Conservation (phyloP, 1,139 yeast species). For the Candida neerlandica region DNA sequence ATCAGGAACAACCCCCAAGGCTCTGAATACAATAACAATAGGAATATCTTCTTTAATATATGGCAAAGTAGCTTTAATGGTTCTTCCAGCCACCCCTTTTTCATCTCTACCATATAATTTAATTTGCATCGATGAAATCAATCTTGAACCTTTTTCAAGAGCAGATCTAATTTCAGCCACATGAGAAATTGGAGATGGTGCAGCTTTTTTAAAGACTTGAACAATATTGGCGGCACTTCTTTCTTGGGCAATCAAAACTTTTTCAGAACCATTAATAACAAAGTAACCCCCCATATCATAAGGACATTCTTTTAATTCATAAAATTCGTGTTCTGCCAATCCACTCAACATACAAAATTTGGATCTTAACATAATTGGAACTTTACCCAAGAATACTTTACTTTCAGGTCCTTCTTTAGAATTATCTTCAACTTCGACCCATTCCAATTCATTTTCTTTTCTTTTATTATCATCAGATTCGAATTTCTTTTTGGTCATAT, state of each 20-base stretch:
- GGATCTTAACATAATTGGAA: slow-evolving; percentile 96
- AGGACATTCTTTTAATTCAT: slow-evolving; percentile 96
- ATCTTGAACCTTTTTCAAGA: slow-evolving; percentile 92
- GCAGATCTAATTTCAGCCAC: slow-evolving; percentile 97
- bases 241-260: slow-evolving; percentile 97
- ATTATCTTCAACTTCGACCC: slow-evolving; percentile 66
- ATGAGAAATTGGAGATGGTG: slow-evolving; percentile 95
- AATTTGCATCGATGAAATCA: slow-evolving; percentile 92
- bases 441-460: slow-evolving; percentile 66
- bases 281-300: slow-evolving; percentile 99
- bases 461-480: slow-evolving; percentile 72
- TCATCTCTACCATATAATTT: slow-evolving; percentile 86
- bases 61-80: slow-evolving; percentile 94
- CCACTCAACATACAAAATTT: slow-evolving; percentile 94
- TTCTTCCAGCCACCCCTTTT: slow-evolving; percentile 70
- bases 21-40: slow-evolving; percentile 94
- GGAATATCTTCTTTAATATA: slow-evolving; percentile 97
- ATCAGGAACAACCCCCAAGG: slow-evolving; percentile 97
- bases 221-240: slow-evolving; percentile 98
- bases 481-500: slow-evolving; percentile 88
- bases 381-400: slow-evolving; percentile 91
- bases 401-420: slow-evolving; percentile 65
- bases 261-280: slow-evolving; percentile 97
- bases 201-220: slow-evolving; percentile 96
- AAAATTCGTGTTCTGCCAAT: slow-evolving; percentile 90